phyloP scores from a whole-genome alignment of 2,329 filamentous ascomycete species.

The Arthroderma uncinatum region DNA sequence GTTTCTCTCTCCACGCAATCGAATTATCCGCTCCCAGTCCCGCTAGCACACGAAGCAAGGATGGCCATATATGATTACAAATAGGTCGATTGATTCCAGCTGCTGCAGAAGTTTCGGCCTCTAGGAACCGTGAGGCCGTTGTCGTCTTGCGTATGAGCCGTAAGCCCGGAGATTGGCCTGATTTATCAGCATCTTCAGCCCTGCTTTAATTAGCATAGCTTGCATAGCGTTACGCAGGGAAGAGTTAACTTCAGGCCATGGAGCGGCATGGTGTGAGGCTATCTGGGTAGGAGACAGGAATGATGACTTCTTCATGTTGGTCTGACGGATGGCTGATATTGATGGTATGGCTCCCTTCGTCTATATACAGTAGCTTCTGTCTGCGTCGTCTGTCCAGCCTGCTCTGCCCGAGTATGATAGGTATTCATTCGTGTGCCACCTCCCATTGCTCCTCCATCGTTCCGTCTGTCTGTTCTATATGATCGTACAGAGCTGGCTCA shows the following conservation, averaged over 20 bases:
- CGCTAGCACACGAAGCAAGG: neutral
- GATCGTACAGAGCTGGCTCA: neutral
- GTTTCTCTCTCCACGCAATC: too few species aligned
- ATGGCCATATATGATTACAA: neutral
- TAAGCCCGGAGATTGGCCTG: neutral
- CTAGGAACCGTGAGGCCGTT: too few species aligned
- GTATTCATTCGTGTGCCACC: too few species aligned
- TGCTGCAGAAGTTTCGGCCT: too few species aligned
- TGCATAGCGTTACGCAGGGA: neutral
- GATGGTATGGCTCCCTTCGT: neutral
- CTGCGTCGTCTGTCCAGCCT: neutral
- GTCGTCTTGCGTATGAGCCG: neutral
- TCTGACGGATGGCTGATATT: neutral
- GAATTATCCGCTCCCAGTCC: neutral
- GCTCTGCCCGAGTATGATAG: too few species aligned
- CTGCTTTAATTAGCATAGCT: neutral
- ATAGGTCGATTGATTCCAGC: neutral
- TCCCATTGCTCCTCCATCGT: neutral
- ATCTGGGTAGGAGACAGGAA: neutral
- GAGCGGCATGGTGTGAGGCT: neutral
- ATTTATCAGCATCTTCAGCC: slow-evolving; percentile 3
- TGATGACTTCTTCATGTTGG: too few species aligned
- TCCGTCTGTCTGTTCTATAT: neutral
- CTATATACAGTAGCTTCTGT: neutral
- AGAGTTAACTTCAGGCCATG: neutral